Percentiles rank a stretch among this genome's conserved stretches.
Evolutionary conservation across 2,329 filamentous ascomycete genomes (phyloP).

Genomic region (Rugonectria rugulosa): DNA sequence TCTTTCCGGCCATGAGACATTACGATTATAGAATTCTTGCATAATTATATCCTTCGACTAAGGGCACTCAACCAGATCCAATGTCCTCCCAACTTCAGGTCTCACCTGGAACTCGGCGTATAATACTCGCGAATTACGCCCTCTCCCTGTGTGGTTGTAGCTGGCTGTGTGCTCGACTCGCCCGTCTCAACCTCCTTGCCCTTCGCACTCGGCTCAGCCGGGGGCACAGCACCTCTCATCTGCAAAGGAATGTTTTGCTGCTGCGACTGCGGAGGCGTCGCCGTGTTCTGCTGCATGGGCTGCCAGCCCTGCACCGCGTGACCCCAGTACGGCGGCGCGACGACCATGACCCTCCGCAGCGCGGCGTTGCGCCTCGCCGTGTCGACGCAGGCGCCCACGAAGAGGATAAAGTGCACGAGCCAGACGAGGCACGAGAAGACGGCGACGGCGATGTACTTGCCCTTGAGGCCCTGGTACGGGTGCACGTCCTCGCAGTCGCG

Average conservation of each 20-base stretch:
- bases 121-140: constrained; percentile 20
- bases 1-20: constrained; percentile 5
- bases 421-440: constrained; percentile 37
- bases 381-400: constrained; percentile 50
- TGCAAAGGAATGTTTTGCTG: constrained; percentile 34
- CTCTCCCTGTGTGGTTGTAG: background rate
- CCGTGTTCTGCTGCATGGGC: constrained; percentile 29
- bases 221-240: constrained; percentile 15
- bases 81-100: background rate
- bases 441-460: constrained; percentile 30
- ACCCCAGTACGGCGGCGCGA: constrained; percentile 42
- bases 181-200: constrained; percentile 9
- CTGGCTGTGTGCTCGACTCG: constrained; percentile 12
- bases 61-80: background rate
- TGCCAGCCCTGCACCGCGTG: constrained; percentile 42
- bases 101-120: background rate
- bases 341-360: constrained; percentile 35
- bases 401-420: constrained; percentile 48
- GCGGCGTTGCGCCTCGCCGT: constrained; percentile 42
- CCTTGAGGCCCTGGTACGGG: constrained; percentile 7
- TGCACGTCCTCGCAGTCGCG: constrained; percentile 5
- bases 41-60: background rate
- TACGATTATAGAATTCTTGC: constrained; percentile 6
- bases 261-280: background rate
- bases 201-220: constrained; percentile 1